Evolutionary conservation across 148 eudicot species (phyloP).

Genomic region (Drosera capensis): DNA sequence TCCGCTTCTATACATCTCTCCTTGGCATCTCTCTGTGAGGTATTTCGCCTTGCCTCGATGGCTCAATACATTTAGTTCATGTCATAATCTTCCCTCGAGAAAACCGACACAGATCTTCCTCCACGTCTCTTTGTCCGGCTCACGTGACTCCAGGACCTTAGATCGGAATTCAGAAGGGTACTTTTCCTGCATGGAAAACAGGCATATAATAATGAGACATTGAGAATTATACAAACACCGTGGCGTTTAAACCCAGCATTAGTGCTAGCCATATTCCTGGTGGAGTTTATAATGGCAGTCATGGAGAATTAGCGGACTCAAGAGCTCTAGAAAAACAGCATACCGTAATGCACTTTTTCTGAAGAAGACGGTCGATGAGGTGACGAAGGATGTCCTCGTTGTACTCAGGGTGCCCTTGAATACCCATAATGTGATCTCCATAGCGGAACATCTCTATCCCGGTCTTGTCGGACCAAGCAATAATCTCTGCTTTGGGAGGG

Average conservation of each 20-base stretch:
- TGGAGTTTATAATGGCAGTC: background rate
- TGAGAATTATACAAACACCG: no score
- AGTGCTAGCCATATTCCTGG: background rate
- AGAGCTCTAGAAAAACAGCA: background rate
- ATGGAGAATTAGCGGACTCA: background rate
- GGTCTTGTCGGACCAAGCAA: conserved; percentile 57
- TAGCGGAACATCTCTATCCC: conserved; percentile 66
- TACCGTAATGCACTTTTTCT: conserved; percentile 38
- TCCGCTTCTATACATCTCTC: no score
- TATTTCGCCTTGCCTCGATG: no score
- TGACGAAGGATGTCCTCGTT: conserved; percentile 62
- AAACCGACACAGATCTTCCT: conserved; percentile 51
- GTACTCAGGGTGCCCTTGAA: conserved; percentile 95
- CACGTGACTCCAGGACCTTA: conserved; percentile 22
- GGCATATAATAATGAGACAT: background rate
- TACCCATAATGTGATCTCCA: conserved; percentile 83
- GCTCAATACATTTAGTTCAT: no score
- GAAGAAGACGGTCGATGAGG: conserved; percentile 51
- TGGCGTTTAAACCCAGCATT: background rate
- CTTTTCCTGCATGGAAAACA: conserved; percentile 20
- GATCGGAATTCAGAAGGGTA: conserved; percentile 38
- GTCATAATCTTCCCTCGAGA: conserved; percentile 43
- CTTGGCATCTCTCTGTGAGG: no score
- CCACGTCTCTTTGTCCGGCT: conserved; percentile 74
- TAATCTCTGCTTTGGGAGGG: conserved; percentile 63